These are phyloP conservation scores for Chamaecyparis obtusa DNA, from an alignment of 75 land plant genomes.

Conservation along the genomic window DNA sequence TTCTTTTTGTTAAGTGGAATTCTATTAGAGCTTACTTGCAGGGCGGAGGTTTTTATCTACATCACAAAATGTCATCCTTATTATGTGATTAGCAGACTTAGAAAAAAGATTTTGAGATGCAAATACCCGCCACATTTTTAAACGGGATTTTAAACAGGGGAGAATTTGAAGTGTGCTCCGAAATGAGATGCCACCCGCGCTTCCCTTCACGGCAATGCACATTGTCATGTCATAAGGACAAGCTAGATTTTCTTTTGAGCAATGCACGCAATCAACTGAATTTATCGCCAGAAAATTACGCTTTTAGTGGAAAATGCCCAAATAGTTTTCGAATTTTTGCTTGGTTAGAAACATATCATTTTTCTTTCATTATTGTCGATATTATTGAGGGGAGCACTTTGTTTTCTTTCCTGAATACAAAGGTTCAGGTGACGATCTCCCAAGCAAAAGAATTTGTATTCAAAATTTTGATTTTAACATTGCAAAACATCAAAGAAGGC, in stretches of 20 bases:
- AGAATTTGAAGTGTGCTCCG: too few species aligned
- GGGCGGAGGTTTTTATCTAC: too few species aligned
- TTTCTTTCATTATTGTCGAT: neutral
- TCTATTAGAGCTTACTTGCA: too few species aligned
- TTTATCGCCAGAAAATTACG: neutral
- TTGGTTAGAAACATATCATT: neutral
- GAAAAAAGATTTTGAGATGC: neutral
- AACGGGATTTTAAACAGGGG: neutral
- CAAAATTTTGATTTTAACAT: too few species aligned
- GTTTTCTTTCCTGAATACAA: neutral
- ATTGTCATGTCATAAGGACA: neutral
- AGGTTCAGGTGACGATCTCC: too few species aligned
- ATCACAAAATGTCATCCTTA: too few species aligned
- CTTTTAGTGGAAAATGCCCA: neutral
- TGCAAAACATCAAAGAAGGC: neutral
- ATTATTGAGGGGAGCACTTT: neutral
- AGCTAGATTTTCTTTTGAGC: neutral
- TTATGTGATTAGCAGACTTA: too few species aligned
- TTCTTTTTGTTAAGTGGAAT: too few species aligned
- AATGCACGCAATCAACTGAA: neutral
- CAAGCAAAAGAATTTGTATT: too few species aligned
- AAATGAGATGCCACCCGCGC: neutral
- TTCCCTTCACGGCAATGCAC: neutral
- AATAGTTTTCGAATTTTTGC: too few species aligned
- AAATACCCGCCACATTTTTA: neutral